phyloP scores from a whole-genome alignment of 2,329 filamentous ascomycete species.

The Epichloe amarillans region DNA sequence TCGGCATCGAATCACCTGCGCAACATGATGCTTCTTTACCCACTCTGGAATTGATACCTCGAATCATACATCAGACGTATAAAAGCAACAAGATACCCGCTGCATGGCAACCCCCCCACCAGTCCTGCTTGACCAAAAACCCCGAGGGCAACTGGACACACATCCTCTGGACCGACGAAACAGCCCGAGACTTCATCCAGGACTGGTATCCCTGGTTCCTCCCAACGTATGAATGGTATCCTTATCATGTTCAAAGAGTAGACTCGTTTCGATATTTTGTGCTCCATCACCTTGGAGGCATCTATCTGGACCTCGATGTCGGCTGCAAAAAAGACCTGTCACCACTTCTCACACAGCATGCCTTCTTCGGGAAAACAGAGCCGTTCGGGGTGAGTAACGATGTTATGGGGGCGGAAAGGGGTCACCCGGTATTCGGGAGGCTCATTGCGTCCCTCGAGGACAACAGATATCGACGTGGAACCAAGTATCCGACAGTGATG shows the following conservation, averaged over 20 bases:
- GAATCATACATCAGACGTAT: constrained; percentile 4
- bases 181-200: constrained; percentile 57
- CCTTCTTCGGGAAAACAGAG: background rate
- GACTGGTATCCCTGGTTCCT: constrained; percentile 68
- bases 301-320: constrained; percentile 65
- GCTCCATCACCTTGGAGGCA: constrained; percentile 61
- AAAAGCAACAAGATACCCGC: background rate
- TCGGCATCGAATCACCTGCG: background rate
- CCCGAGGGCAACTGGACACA: background rate
- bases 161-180: constrained; percentile 61
- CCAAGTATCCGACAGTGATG: constrained; percentile 4
- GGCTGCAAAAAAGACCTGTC: background rate
- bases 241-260: constrained; percentile 62
- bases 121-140: background rate
- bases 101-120: background rate
- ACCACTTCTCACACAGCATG: background rate
- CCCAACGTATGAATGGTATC: constrained; percentile 59
- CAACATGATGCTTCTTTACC: background rate
- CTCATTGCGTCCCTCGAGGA: background rate
- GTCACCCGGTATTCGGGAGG: background rate
- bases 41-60: background rate
- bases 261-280: constrained; percentile 73
- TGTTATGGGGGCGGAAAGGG: background rate
- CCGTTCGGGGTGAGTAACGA: constrained; percentile 1
- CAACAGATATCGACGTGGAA: background rate